phyloP scores from a whole-genome alignment of 331 rosid species.

The Ulmus americana region DNA sequence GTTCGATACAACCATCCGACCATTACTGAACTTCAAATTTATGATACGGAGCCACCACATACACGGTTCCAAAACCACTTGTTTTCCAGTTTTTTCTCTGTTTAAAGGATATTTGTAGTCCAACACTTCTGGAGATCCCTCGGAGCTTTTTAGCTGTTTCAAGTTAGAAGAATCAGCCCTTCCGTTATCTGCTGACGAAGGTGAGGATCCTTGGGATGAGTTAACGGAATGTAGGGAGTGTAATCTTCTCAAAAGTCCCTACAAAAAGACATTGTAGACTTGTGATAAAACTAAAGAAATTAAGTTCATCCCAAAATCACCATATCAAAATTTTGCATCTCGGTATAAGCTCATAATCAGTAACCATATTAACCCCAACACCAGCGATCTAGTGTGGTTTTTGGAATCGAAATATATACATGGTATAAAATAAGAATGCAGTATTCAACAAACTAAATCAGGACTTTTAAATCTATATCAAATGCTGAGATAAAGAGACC shows the following conservation, averaged over 20 bases:
- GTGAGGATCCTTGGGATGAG: constrained; percentile 33
- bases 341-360: background rate
- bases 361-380: background rate
- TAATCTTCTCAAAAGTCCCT: constrained; percentile 64
- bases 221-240: constrained; percentile 44
- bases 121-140: constrained; percentile 26
- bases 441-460: background rate
- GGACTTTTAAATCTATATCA: background rate
- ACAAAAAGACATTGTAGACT: constrained; percentile 12
- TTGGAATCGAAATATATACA: too few species aligned
- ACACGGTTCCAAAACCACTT: constrained; percentile 42
- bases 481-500: background rate
- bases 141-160: constrained; percentile 25
- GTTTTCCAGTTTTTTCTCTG: constrained; percentile 27
- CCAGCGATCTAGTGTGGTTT: too few species aligned
- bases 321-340: background rate
- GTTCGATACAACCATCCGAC: constrained; percentile 46
- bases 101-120: constrained; percentile 24
- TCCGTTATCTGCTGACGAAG: constrained; percentile 22
- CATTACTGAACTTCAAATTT: constrained; percentile 58
- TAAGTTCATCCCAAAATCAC: background rate
- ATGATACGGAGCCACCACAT: constrained; percentile 61
- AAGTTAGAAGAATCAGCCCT: constrained; percentile 28
- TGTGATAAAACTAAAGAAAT: background rate
- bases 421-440: background rate